Evolutionary conservation across 306 rosid genomes (phyloP), one percentile per base, ranked within the genome.

Genomic region (Medicago lupulina): DNA sequence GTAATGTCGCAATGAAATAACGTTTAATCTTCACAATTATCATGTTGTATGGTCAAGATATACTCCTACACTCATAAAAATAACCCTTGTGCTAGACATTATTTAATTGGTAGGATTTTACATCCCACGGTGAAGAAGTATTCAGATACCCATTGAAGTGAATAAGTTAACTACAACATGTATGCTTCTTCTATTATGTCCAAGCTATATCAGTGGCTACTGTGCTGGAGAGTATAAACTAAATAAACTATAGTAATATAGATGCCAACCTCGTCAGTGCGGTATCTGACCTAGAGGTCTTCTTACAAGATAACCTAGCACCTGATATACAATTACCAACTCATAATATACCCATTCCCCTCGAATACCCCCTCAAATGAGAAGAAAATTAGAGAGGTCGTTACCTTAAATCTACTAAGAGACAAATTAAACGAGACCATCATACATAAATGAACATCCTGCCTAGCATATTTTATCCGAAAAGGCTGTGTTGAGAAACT

Each of bases 401-500:
- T 44, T 86, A 94, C 98, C 98, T 78, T 86, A 73, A 72, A 71
- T 79, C 65, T 76, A 46, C 69, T 80, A 67, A 80, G 87, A 23
- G 93, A 68, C 53, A 95, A 80, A 78, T 85, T 87, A 81, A 95
- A 95, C 1, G 94, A 86, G 75, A 90, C 65, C 98, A 95, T 87
- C 85, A 87, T 83, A 40, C 91, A 87, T 80, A 95, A 88, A 76
- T 87, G 88, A 82, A 90, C 72, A 57, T 95, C 98, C 84, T 95
- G 96, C 79, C 91, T 89, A 8, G 96, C 96, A 67, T 95, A 95
- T 82, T 90, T 92, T 84, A 95, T 87, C 79, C 90, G 89, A 76
- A 94, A 94, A 61, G 96, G 89, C 80, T 80, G 95, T 19, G 97
- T 90, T 34, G 96, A 88, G 89, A 94, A 92, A 87, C 98, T 94